Conservation (phyloP, 352 stramenopile species). For the Phytophthora sp. region DNA sequence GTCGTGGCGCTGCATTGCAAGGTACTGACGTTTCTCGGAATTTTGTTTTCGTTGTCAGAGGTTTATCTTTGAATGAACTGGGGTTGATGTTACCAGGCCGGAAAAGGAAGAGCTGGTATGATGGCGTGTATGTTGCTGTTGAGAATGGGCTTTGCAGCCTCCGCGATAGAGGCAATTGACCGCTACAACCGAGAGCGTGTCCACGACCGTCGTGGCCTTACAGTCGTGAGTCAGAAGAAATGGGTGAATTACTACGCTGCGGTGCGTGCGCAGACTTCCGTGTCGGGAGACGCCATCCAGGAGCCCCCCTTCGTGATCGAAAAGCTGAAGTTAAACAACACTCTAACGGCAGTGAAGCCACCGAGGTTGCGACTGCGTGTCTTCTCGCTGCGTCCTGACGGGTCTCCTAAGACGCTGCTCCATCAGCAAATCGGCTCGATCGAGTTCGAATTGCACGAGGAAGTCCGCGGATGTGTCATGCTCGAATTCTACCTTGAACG, state of each 20-base stretch:
- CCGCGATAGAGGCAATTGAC: constrained; percentile 59
- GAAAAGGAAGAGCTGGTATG: constrained; percentile 78
- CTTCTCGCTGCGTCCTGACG: constrained; percentile 38
- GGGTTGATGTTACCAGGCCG: constrained; percentile 38
- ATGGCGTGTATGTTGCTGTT: constrained; percentile 82
- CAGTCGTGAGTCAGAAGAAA: constrained; percentile 72
- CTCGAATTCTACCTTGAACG: constrained; percentile 62
- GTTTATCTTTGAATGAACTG: not conserved
- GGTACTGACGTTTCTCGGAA: constrained; percentile 18
- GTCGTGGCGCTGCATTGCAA: constrained; percentile 81
- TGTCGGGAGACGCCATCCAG: constrained; percentile 14
- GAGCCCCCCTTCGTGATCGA: constrained; percentile 42
- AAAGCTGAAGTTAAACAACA: constrained; percentile 52
- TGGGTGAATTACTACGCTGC: constrained; percentile 76
- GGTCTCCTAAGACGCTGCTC: constrained; percentile 42
- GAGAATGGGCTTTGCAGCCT: constrained; percentile 59
- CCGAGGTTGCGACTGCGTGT: constrained; percentile 59
- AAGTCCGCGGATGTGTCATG: constrained; percentile 58
- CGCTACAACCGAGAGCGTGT: constrained; percentile 75
- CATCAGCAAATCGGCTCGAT: constrained; percentile 60
- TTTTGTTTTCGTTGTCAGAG: not conserved
- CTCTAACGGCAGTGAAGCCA: constrained; percentile 39
- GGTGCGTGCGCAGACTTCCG: constrained; percentile 19
- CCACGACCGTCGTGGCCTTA: constrained; percentile 59
- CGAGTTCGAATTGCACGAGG: constrained; percentile 51